These are phyloP conservation scores for Cladochytrium tenue DNA, from an alignment of 371 early-diverging fungal genomes.

Conservation along the genomic window DNA sequence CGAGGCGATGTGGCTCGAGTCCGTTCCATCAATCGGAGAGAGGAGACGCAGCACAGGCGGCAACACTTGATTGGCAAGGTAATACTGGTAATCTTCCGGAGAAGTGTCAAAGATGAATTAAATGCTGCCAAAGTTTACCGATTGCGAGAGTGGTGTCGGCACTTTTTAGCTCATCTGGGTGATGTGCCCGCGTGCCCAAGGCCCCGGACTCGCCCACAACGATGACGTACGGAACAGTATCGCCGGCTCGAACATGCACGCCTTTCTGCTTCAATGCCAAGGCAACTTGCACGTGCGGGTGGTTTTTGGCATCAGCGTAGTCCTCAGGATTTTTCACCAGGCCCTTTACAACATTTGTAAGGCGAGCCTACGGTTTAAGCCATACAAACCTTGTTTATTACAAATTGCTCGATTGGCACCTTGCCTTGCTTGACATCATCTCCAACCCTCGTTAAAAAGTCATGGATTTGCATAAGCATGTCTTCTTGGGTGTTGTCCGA, in stretches of 20 bases:
- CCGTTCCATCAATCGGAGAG: slow-evolving; percentile 86
- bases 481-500: slow-evolving; percentile 72
- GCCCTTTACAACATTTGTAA: slow-evolving; percentile 45
- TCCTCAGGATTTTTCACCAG: slow-evolving; percentile 91
- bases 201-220: slow-evolving; percentile 63
- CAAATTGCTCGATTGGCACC: slow-evolving; percentile 81
- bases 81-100: slow-evolving; percentile 90
- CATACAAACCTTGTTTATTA: slow-evolving; percentile 84
- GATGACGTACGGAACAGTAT: slow-evolving; percentile 96
- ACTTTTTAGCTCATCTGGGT: slow-evolving; percentile 83
- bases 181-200: slow-evolving; percentile 77
- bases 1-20: slow-evolving; percentile 75
- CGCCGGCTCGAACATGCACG: slow-evolving; percentile 75
- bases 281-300: slow-evolving; percentile 98
- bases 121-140: too few relatives aligned
- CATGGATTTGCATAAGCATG: slow-evolving; percentile 74
- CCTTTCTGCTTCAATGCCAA: slow-evolving; percentile 78
- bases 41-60: slow-evolving; percentile 93
- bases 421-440: slow-evolving; percentile 71
- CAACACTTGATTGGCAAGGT: slow-evolving; percentile 93
- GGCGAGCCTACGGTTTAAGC: not conserved
- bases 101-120: too few relatives aligned
- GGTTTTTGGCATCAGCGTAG: slow-evolving; percentile 86
- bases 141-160: slow-evolving; percentile 55
- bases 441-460: slow-evolving; percentile 68